Evolutionary conservation across 2,329 filamentous ascomycete genomes (phyloP), one percentile per base, ranked within the genome.

Genomic region (Emergomyces pasteurianus): DNA sequence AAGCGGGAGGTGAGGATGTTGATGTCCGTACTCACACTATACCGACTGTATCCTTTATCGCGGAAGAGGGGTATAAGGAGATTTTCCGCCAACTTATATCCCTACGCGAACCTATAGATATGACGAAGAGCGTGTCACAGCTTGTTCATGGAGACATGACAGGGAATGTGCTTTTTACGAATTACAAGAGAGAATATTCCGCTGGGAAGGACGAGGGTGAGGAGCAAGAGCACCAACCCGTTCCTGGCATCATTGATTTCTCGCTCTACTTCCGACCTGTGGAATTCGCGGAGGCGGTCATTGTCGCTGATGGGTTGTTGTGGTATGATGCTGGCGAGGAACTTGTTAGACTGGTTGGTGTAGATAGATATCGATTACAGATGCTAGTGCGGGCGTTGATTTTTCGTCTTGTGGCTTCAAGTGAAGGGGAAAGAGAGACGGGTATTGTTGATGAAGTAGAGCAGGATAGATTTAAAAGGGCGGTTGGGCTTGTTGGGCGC

Each of bases 371-470:
- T 26, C 58, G 59, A 16, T 56, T 61, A n/a, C 61, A 58, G 61
- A 60, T 62, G 58, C 54, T 62, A 21, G 59, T 63, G 54, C 52
- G 61, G 23, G 61, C 61, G 26, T 57, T 63, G 58, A 63, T 61
- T 23, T 61, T 63, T 59, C 46, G 56, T 18, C 42, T 61, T 14
- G 56, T 59, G 26, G 59, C 59, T 31, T 55, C 58, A 31, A 63
- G 49, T 40, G 61, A 63, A n/a, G 59, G 53, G 40, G 18, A 38
- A 26, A 58, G 47, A 43, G 42, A 42, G 53, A 31, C 12, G 7
- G 53, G 54, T 16, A 23, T 57, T n/a, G 26, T 26, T 36, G 40
- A 52, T 49, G 50, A 56, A 18, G 57, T 10, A 10, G 58, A 62
- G 43, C 57, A 14, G 14, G 43, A 23, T 23, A 40, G 38, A 16